phyloP scores from a whole-genome alignment of 768 basidiomycete genomes.

The Sutorius australiensis region DNA sequence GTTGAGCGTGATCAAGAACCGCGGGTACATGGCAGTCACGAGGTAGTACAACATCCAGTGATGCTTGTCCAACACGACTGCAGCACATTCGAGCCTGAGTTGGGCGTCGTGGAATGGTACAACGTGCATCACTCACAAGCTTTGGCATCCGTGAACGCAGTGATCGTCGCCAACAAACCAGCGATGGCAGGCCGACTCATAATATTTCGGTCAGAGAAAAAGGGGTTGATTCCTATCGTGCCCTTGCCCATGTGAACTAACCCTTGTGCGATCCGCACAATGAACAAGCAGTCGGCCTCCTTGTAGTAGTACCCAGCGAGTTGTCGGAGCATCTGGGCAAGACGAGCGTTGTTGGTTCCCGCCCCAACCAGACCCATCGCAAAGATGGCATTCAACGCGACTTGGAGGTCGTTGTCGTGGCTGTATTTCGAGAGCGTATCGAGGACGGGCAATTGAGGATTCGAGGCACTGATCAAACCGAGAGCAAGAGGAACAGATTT shows the following conservation, averaged over 20 bases:
- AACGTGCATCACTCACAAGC: constrained; percentile 59
- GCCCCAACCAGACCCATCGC: constrained; percentile 99
- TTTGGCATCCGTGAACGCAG: constrained; percentile 93
- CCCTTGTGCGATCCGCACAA: constrained; percentile 93
- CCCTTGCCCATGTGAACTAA: constrained; percentile 99
- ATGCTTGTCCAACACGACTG: constrained; percentile 90
- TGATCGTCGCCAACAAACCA: constrained; percentile 81
- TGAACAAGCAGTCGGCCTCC: constrained; percentile 94
- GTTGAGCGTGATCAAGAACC: constrained; percentile 95
- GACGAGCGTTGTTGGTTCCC: constrained; percentile 96
- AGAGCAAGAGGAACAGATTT: constrained; percentile 93
- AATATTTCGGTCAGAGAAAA: constrained; percentile 88
- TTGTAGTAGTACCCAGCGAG: constrained; percentile 98
- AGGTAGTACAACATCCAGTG: constrained; percentile 99
- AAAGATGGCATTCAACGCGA: constrained; percentile 95
- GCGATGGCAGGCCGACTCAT: constrained; percentile 89
- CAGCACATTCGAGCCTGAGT: constrained; percentile 1
- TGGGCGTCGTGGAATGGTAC: not conserved
- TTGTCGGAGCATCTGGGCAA: constrained; percentile 96
- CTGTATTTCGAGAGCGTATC: constrained; percentile 98
- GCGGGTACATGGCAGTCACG: constrained; percentile 94
- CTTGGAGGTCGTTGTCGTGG: constrained; percentile 96
- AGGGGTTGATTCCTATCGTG: constrained; percentile 93
- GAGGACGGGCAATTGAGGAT: constrained; percentile 89
- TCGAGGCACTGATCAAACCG: constrained; percentile 91